Evolutionary conservation across 2,329 filamentous ascomycete genomes (phyloP).

Genomic region (Rasamsonia emersonii): DNA sequence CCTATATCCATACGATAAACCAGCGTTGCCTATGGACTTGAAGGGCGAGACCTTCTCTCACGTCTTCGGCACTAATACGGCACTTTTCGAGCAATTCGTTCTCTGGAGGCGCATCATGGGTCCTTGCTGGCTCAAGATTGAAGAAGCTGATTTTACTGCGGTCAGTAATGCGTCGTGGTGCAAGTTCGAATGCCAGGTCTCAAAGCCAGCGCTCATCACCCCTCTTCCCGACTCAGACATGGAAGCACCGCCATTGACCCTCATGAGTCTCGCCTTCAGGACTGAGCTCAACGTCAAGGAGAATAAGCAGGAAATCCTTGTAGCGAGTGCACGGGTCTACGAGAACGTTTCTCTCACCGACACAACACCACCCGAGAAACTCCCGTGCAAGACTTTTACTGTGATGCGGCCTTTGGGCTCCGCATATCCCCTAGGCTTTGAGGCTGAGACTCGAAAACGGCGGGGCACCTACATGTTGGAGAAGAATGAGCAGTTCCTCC

Average conservation of each 20-base stretch:
- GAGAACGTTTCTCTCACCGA: conserved; percentile 82
- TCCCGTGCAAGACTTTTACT: conserved; percentile 86
- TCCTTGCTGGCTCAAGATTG: conserved; percentile 91
- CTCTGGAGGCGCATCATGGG: conserved; percentile 99
- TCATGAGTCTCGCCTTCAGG: conserved; percentile 91
- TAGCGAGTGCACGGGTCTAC: conserved; percentile 86
- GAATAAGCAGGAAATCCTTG: conserved; percentile 92
- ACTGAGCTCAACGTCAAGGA: conserved; percentile 83
- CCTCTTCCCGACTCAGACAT: conserved; percentile 68
- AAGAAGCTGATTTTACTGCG: conserved; percentile 71
- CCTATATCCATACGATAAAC: conserved; percentile 88
- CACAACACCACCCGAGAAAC: conserved; percentile 76
- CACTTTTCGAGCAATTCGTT: conserved; percentile 95
- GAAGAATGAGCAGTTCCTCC: conserved; percentile 73
- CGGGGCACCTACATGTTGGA: conserved; percentile 70
- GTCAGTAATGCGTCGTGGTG: conserved; percentile 94
- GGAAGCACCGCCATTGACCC: conserved; percentile 75
- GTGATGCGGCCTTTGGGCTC: conserved; percentile 72
- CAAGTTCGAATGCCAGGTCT: conserved; percentile 81
- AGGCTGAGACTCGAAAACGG: conserved; percentile 64
- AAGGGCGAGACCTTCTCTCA: conserved; percentile 86
- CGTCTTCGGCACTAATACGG: conserved; percentile 87
- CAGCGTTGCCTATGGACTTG: conserved; percentile 59
- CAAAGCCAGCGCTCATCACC: conserved; percentile 67
- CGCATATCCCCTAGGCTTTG: conserved; percentile 79